Evolutionary conservation across 2,329 filamentous ascomycete genomes (phyloP), one percentile per base, ranked within the genome.

Genomic region (Aspergillus aculeatus): DNA sequence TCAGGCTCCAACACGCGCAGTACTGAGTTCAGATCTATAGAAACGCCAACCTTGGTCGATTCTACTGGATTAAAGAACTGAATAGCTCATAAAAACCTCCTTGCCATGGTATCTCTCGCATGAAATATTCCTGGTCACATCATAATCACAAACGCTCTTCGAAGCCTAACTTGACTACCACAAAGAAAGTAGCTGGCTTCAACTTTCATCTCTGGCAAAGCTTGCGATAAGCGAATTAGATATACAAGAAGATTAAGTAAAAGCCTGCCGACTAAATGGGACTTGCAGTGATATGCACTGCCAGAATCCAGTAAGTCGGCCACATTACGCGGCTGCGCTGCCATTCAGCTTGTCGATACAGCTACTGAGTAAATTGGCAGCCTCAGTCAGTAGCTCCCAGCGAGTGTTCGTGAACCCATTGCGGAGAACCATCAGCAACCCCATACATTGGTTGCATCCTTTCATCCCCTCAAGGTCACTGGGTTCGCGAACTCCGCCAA

Each of bases 361-460:
- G 72, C 92, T 95, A 57, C 83, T 87, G 70, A 98, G 75, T 62
- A 96, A 78, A 23, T 86, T 89, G 32, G 90, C 89, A 38, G 92
- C 94, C 76, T 98, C 95, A 59, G 95, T 89, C 63, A 98, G 80
- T 57, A 98, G 78, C 79, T 98, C 93, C 94, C 94, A 98, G 52
- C 92, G 84, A 32, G 92, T 92, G 68, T 88, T 88, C 65, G 84
- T 82, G 73, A 98, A 97, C 47, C 89, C 89, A 58, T 92, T 89
- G 62, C 89, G 87, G 61, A 99, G 83, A 35, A 96, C 84, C 77
- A 95, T 84, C 65, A 98, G 77, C 71, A 98, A 75, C 0, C 92
- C 90, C 51, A 92, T 84, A 73, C 92, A 96, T 19, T 86, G 84
- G 73, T 97, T 98, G 64, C 96, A 85, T 24, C 92, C 90, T 44